Evolutionary conservation across 2,329 filamentous ascomycete genomes (phyloP).

Genomic region (Zymoseptoria ardabiliae): DNA sequence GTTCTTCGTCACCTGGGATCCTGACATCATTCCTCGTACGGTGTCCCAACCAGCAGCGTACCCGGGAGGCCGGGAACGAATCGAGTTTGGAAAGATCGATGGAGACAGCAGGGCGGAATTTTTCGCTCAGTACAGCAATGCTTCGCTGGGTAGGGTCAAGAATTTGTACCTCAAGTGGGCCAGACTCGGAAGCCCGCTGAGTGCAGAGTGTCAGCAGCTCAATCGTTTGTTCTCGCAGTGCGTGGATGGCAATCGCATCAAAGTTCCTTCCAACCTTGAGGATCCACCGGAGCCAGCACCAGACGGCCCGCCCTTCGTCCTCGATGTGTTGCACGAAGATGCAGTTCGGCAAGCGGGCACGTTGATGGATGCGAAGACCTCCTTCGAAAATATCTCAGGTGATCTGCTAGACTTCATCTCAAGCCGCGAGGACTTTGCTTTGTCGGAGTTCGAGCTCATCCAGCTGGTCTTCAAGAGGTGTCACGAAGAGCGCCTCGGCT

Average conservation of each 20-base stretch:
- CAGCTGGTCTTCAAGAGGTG: not conserved
- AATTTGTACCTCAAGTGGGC: slow-evolving; percentile 8
- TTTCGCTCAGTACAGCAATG: slow-evolving; percentile 3
- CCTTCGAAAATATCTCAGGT: not conserved
- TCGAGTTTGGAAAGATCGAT: slow-evolving; percentile 3
- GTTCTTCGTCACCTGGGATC: slow-evolving; percentile 9
- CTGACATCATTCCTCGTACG: slow-evolving; percentile 5
- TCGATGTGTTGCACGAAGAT: slow-evolving; percentile 2
- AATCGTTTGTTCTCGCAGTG: slow-evolving; percentile 7
- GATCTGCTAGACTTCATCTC: slow-evolving; percentile 2
- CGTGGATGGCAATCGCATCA: slow-evolving; percentile 5
- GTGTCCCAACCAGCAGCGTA: slow-evolving; percentile 2
- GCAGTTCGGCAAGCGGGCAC: not conserved
- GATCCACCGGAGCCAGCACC: not conserved
- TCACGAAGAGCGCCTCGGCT: not conserved
- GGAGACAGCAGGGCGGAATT: slow-evolving; percentile 5
- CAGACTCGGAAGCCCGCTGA: slow-evolving; percentile 1
- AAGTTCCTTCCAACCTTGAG: slow-evolving; percentile 2
- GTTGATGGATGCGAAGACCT: not conserved
- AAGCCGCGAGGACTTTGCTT: not conserved
- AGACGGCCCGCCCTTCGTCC: slow-evolving; percentile 1
- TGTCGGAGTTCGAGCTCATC: slow-evolving; percentile 4
- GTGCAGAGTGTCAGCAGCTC: slow-evolving; percentile 7
- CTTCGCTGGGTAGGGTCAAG: slow-evolving; percentile 6
- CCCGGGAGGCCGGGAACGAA: slow-evolving; percentile 4